Base-by-base conservation (phyloP, 768 basidiomycete species). In the Amanita fuliginea region DNA sequence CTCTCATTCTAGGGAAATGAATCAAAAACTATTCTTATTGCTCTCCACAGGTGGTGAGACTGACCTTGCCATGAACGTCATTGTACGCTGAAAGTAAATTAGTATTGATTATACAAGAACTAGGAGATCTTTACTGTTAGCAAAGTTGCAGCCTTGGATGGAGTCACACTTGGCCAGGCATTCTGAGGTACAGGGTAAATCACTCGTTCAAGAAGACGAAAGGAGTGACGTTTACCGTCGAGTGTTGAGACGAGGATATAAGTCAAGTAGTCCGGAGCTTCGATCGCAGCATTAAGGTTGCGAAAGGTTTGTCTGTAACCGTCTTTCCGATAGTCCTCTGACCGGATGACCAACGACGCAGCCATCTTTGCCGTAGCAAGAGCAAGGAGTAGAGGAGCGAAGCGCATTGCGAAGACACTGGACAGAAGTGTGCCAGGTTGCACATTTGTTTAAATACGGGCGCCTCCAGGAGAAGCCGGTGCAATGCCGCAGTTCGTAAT, bases 41-140 rank as follows among this genome's bases (percentile, higher is more conserved):
- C 19, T 8, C n/a, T 46, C 8, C 33, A 42, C 9, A 37, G 13
- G 28, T 28, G 50, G 39, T 41, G 5, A 36, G 21, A 47, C 55
- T 28, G 36, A 67, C 65, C 57, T 67, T 67, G 26, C 62, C 67
- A 48, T 69, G 67, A 19, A 64, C 61, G 47, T 69, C 66, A 52
- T 64, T 61, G 54, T 66, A 67, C 2, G 61, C 67, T 16, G 14
- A 49, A 16, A 4, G 3, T n/a, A 21, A 24, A 51, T 69, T 66
- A 22, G 64, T 50, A 50, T 65, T 9, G 54, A 49, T 63, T 53
- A 45, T 63, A 66, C 64, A 66, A 24, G n/a, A 39, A 47, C 11
- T 16, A 2, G 24, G n/a, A 37, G n/a, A 7, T 24, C n/a, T 22
- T 11, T 39, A 47, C 46, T 37, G 35, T 47, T 47, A 0, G 37